These are phyloP conservation scores for Glycine tomentella DNA, from an alignment of 306 rosid species.

Conservation along the genomic window DNA sequence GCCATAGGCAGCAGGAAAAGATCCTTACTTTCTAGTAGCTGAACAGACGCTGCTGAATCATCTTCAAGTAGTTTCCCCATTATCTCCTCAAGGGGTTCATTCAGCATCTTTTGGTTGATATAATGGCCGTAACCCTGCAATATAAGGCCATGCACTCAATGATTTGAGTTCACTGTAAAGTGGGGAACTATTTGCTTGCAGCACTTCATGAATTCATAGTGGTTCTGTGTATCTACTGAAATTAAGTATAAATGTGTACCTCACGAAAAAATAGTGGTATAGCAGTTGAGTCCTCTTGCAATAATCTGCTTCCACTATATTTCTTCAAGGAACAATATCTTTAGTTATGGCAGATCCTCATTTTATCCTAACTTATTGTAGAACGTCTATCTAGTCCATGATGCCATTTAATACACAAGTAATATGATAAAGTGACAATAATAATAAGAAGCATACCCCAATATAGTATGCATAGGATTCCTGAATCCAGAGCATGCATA, in stretches of 20 bases:
- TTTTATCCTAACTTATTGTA: background rate
- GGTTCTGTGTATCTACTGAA: constrained; percentile 2
- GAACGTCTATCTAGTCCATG: background rate
- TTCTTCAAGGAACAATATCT: constrained; percentile 60
- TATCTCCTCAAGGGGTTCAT: constrained; percentile 94
- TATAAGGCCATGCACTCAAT: background rate
- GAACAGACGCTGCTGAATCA: constrained; percentile 63
- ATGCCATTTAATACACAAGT: background rate
- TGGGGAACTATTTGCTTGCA: too few relatives aligned
- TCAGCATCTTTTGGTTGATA: constrained; percentile 61
- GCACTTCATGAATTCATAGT: background rate
- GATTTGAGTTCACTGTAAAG: background rate
- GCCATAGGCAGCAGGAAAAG: constrained; percentile 70
- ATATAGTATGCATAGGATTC: background rate
- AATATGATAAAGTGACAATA: background rate
- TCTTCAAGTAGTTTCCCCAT: constrained; percentile 80
- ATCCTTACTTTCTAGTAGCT: constrained; percentile 77
- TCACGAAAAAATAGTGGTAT: constrained; percentile 75
- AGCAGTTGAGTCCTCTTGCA: constrained; percentile 65
- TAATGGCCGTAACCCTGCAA: constrained; percentile 90
- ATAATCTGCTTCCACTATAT: constrained; percentile 60
- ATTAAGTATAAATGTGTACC: constrained; percentile 54
- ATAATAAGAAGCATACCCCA: background rate
- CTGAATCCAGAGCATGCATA: background rate
- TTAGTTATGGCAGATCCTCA: background rate